Evolutionary conservation across 192 early-diverging fungal genomes (phyloP).

Genomic region (Coemansia sp.): DNA sequence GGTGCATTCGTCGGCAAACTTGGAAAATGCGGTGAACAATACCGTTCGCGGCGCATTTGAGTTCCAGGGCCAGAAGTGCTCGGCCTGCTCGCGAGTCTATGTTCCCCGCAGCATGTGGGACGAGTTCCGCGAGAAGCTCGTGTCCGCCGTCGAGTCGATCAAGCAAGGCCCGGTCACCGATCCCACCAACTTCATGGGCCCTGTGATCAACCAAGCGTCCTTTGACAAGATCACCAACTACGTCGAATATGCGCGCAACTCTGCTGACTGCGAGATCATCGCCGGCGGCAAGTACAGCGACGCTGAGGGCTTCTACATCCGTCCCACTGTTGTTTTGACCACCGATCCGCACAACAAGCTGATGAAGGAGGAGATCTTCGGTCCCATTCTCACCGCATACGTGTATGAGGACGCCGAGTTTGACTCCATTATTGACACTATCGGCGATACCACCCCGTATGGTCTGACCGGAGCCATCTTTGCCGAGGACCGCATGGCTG

Average conservation of each 20-base stretch:
- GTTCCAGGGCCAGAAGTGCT: constrained; percentile 99
- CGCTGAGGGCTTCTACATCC: constrained; percentile 83
- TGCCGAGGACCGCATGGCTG: constrained; percentile 81
- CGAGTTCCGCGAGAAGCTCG: constrained; percentile 70
- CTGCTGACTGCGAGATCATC: constrained; percentile 78
- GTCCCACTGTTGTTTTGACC: constrained; percentile 89
- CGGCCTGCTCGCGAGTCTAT: constrained; percentile 90
- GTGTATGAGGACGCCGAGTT: constrained; percentile 84
- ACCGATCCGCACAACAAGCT: constrained; percentile 80
- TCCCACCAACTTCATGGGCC: constrained; percentile 80
- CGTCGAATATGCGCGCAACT: constrained; percentile 79
- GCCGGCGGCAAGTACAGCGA: constrained; percentile 89
- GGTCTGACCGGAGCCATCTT: constrained; percentile 92
- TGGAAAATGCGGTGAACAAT: constrained; percentile 78
- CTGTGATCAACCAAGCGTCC: constrained; percentile 92
- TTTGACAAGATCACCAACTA: constrained; percentile 93
- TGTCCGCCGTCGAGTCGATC: constrained; percentile 71
- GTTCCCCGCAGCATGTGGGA: constrained; percentile 81
- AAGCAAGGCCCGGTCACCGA: constrained; percentile 85
- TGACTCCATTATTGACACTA: constrained; percentile 71
- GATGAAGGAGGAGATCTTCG: constrained; percentile 97
- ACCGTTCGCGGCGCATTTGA: constrained; percentile 94
- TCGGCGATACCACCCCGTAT: constrained; percentile 80
- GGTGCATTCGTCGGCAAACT: constrained; percentile 76
- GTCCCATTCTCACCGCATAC: constrained; percentile 92